Conservation (phyloP, 2,329 filamentous ascomycete genomes). For the Tolypocladium capitatum region DNA sequence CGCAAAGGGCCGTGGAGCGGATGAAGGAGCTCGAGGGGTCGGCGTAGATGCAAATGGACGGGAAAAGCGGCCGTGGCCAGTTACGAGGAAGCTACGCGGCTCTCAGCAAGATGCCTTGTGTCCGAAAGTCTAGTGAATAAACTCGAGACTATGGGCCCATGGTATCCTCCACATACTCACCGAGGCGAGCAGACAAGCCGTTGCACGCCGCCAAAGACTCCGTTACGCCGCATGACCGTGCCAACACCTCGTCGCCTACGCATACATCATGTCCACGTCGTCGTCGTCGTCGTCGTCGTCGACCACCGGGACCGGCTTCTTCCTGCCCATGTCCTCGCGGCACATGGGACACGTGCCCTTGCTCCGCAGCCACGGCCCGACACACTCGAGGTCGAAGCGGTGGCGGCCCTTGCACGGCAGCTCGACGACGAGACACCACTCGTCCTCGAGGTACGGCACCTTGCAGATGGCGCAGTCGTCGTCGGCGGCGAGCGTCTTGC, state of each 20-base stretch:
- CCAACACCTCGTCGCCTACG: constrained; percentile 7
- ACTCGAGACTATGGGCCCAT: background rate
- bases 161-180: background rate
- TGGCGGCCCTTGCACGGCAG: constrained; percentile 47
- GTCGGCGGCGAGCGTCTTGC: constrained; percentile 34
- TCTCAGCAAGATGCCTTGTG: background rate
- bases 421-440: constrained; percentile 49
- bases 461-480: constrained; percentile 51
- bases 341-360: constrained; percentile 55
- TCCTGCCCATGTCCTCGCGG: constrained; percentile 44
- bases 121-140: background rate
- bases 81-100: no score
- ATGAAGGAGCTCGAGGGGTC: constrained; percentile 11
- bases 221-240: background rate
- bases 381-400: constrained; percentile 53
- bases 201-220: background rate
- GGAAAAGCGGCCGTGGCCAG: background rate
- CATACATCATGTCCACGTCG: constrained; percentile 35
- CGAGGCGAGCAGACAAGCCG: background rate
- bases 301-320: constrained; percentile 30
- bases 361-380: constrained; percentile 49
- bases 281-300: constrained; percentile 39
- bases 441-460: constrained; percentile 46
- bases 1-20: constrained; percentile 7
- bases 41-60: background rate